Evolutionary conservation across 768 basidiomycete species (phyloP), one percentile per base, ranked within the genome.

Genomic region (Lactarius tabidus): DNA sequence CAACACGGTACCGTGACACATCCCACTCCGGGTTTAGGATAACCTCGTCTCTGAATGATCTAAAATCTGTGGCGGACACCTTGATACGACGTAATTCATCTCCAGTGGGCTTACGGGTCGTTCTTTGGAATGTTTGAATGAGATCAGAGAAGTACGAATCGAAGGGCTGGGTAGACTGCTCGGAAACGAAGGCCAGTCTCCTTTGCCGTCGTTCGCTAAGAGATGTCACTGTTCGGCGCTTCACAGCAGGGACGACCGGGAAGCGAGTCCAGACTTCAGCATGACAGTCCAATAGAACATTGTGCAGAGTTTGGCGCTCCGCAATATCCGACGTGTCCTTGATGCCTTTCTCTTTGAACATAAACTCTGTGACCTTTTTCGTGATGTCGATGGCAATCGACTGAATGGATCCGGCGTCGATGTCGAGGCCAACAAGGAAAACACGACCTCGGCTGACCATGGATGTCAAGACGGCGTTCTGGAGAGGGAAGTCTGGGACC

Each of bases 331-430:
- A 59, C 17, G 69, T 53, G 15, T 62, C 63, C 7, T 71, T 71
- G 29, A 39, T 52, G 0, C 77, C 79, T 41, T 7, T n/a, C n/a
- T n/a, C n/a, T n/a, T n/a, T n/a, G n/a, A n/a, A n/a, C n/a, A n/a
- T n/a, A n/a, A n/a, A n/a, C n/a, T n/a, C n/a, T n/a, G n/a, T n/a
- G n/a, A n/a, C n/a, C n/a, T n/a, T n/a, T n/a, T n/a, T n/a, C n/a
- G 82, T 84, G 67, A 87, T 85, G 35, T 81, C 77, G 51, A 87
- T 70, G 0, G 75, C 79, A 17, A 81, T 41, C 0, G 85, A 87
- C 23, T 69, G 70, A 58, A 79, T 80, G 20, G 66, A 62, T 3
- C 70, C 74, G 3, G 70, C 33, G 6, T 71, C 35, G 7, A 72
- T 64, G 60, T 83, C 77, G 6, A 86, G 71, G 10, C 69, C 68